Evolutionary conservation across 2,329 filamentous ascomycete species (phyloP).

Genomic region (Zelopaecilomyces penicillatus): DNA sequence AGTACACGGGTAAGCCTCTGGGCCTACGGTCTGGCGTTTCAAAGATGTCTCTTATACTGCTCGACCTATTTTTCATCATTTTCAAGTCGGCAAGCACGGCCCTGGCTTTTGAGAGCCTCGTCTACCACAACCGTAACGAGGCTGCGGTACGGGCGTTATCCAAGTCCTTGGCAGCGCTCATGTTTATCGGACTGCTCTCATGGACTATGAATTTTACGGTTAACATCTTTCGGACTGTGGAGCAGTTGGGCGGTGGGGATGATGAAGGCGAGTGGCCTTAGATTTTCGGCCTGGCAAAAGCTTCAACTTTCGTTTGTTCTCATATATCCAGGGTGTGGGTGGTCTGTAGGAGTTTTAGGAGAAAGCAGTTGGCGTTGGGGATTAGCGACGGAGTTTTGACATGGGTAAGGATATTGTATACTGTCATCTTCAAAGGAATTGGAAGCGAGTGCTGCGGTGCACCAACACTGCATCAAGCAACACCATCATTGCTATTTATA

Average conservation of each 20-base stretch:
- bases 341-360: no score
- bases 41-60: constrained; percentile 81
- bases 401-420: no score
- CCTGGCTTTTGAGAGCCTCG: constrained; percentile 77
- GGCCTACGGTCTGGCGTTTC: constrained; percentile 75
- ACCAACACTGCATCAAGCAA: no score
- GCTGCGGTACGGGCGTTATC: constrained; percentile 42
- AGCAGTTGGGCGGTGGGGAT: constrained; percentile 49
- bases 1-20: constrained; percentile 89
- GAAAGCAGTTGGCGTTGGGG: no score
- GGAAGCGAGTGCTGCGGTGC: no score
- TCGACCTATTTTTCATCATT: constrained; percentile 94
- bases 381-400: no score
- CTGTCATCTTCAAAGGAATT: no score
- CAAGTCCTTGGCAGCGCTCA: constrained; percentile 66
- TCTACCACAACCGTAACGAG: constrained; percentile 40
- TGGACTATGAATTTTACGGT: constrained; percentile 88
- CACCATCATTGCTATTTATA: no score
- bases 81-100: constrained; percentile 92
- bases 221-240: constrained; percentile 65
- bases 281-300: no score
- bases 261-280: constrained; percentile 24
- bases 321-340: no score
- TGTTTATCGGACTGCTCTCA: constrained; percentile 74
- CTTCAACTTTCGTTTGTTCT: no score